A percentile compares a stretch with the other conserved stretches of the same genome.
phyloP scores from a whole-genome alignment of 2,329 filamentous ascomycete species.

The Fusarium globosum region DNA sequence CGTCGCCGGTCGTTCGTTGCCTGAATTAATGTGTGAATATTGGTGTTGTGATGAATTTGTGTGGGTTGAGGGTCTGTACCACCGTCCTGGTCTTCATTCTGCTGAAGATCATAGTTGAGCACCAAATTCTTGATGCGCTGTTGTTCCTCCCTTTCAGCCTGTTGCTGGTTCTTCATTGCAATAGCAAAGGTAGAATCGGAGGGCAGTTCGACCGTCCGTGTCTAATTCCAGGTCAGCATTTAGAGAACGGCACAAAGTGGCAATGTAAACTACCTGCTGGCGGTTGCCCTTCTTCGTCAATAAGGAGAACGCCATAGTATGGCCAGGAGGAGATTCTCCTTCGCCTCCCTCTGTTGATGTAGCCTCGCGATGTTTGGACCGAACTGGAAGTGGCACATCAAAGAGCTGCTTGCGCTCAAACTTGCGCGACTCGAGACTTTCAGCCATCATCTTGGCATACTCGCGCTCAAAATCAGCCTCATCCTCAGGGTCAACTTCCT shows the following conservation, averaged over 20 bases:
- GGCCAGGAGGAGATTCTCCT: conserved; percentile 39
- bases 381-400: conserved; percentile 96
- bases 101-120: conserved; percentile 93
- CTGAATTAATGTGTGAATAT: conserved; percentile 63
- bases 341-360: conserved; percentile 44
- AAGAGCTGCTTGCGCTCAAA: conserved; percentile 95
- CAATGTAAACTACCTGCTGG: conserved; percentile 75
- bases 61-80: conserved; percentile 45
- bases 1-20: conserved; percentile 60
- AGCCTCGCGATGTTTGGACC: conserved; percentile 73
- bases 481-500: conserved; percentile 89
- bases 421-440: conserved; percentile 94
- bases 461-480: conserved; percentile 98
- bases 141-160: conserved; percentile 95
- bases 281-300: conserved; percentile 96
- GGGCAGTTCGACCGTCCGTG: conserved; percentile 87
- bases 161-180: conserved; percentile 95
- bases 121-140: conserved; percentile 98
- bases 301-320: conserved; percentile 95
- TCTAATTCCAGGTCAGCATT: conserved; percentile 62
- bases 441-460: conserved; percentile 97
- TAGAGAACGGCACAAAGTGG: not conserved
- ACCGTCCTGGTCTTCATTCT: conserved; percentile 85
- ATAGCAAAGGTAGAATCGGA: conserved; percentile 94
- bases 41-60: conserved; percentile 45